Base-by-base conservation (phyloP, 208 protist species). In the Perkinsela sp. region DNA sequence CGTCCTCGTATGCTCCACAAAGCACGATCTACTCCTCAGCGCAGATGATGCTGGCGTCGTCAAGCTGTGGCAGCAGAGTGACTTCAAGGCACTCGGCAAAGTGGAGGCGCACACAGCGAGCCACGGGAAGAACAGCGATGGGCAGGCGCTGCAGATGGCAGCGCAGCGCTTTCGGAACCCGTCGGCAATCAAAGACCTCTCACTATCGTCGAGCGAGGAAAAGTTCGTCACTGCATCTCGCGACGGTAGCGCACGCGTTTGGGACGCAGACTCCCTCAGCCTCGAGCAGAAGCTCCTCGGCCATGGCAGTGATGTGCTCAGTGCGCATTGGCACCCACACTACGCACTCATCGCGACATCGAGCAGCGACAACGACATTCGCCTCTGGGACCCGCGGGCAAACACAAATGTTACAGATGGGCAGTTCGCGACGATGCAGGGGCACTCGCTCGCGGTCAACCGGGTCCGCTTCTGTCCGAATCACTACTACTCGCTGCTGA, bases 291-390 rank as follows among this genome's bases (percentile, higher is more conserved):
- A 71, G 22, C 31, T 76, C 48, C 69, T 22, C 70, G 88, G 85
- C 28, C 90, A 94, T 71, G 80, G 83, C 31, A 85, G 83, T 77
- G 88, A 93, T 71, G 83, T 94, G 0, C 83, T 82, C 69, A 78
- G 70, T 32, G 69, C 76, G 0, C 68, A 85, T 28, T 95, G 90
- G 90, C 90, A 95, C 75, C 89, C 90, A 22, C 16, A 31, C 0
- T 85, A 87, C 66, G 72, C 74, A 29, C 67, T 94, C 1, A 67
- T 94, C 0, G 83, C 79, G 0, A 77, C 72, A 0, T 85, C 84
- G 22, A 68, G 72, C 1, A 92, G 90, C 68, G 89, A 93, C 69
- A 83, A 85, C 30, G 31, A 74, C 0, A 71, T 93, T 6, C 92
- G 89, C 69, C 69, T 94, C 28, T 94, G 89, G 89, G 87, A 93